Percentiles rank a stretch among this genome's conserved stretches.
These are phyloP conservation scores for Geotrichum macrosporum DNA, from an alignment of 1,139 yeast genomes.

Conservation along the genomic window DNA sequence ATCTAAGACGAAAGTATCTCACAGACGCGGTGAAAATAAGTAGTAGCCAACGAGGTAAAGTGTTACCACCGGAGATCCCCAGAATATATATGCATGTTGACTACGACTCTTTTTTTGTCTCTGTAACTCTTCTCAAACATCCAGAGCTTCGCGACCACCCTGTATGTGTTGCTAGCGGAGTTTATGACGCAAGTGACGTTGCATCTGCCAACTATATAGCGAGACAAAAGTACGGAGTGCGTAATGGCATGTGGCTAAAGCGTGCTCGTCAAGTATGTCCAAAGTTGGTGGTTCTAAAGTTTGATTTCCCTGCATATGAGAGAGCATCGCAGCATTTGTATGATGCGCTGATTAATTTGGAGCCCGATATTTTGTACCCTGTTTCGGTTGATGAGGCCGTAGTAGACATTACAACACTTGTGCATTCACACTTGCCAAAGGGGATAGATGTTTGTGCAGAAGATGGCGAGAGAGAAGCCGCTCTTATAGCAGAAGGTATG, in stretches of 20 bases:
- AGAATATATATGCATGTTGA: constrained; percentile 68
- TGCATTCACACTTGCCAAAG: not conserved
- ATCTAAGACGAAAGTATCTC: constrained; percentile 57
- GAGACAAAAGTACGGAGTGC: constrained; percentile 57
- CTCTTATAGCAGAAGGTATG: constrained; percentile 5
- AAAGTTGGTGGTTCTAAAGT: constrained; percentile 54
- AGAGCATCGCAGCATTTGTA: constrained; percentile 53
- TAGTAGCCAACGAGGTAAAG: constrained; percentile 1
- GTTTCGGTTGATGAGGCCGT: constrained; percentile 90
- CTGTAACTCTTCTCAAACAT: constrained; percentile 63
- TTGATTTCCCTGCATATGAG: constrained; percentile 74
- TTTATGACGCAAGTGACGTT: constrained; percentile 57
- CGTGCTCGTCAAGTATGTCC: constrained; percentile 65
- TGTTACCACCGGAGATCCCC: not conserved
- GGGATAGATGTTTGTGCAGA: not conserved
- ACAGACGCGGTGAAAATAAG: constrained; percentile 33
- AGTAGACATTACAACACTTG: constrained; percentile 51
- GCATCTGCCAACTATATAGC: constrained; percentile 92
- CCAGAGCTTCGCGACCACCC: constrained; percentile 55
- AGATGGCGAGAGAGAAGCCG: not conserved
- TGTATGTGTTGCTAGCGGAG: constrained; percentile 82
- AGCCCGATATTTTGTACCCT: constrained; percentile 65
- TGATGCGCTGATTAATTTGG: constrained; percentile 39
- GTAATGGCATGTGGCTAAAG: constrained; percentile 86
- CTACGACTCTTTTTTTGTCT: constrained; percentile 90